A percentile compares a stretch with the other conserved stretches of the same genome.
phyloP scores from a whole-genome alignment of 768 basidiomycete species.

The Podaxis sp. region DNA sequence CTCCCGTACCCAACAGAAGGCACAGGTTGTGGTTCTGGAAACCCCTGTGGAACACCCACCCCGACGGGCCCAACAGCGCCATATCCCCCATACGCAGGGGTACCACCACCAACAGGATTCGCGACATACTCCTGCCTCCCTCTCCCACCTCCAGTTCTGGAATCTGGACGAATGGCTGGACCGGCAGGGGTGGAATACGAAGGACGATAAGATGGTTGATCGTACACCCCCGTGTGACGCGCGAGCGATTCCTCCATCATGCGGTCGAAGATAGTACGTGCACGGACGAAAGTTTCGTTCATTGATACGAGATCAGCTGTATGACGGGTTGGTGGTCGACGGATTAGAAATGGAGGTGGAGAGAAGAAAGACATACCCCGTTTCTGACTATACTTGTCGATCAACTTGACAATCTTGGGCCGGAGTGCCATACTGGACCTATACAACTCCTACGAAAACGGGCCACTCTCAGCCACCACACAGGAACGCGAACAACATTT shows the following conservation, averaged over 20 bases:
- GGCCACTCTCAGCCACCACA: not conserved
- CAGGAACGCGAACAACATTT: not conserved
- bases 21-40: conserved; percentile 8
- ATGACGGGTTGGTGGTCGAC: conserved; percentile 22
- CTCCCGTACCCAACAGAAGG: not conserved
- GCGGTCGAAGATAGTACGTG: conserved; percentile 83
- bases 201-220: conserved; percentile 25
- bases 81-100: conserved; percentile 3
- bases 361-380: conserved; percentile 36
- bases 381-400: conserved; percentile 97
- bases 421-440: conserved; percentile 83
- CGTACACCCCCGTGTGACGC: conserved; percentile 65
- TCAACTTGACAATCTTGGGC: conserved; percentile 93
- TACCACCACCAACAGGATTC: not conserved
- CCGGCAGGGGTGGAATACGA: conserved; percentile 6
- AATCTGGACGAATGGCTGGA: conserved; percentile 17
- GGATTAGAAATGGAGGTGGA: not conserved
- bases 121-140: conserved; percentile 11
- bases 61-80: conserved; percentile 3
- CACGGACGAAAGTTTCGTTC: conserved; percentile 91
- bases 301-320: conserved; percentile 89
- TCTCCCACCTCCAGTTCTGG: not conserved
- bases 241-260: conserved; percentile 92
- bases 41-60: conserved; percentile 9
- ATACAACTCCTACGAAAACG: conserved; percentile 69